Evolutionary conservation across 208 protist species (phyloP).

Genomic region (Leishmania tropica): DNA sequence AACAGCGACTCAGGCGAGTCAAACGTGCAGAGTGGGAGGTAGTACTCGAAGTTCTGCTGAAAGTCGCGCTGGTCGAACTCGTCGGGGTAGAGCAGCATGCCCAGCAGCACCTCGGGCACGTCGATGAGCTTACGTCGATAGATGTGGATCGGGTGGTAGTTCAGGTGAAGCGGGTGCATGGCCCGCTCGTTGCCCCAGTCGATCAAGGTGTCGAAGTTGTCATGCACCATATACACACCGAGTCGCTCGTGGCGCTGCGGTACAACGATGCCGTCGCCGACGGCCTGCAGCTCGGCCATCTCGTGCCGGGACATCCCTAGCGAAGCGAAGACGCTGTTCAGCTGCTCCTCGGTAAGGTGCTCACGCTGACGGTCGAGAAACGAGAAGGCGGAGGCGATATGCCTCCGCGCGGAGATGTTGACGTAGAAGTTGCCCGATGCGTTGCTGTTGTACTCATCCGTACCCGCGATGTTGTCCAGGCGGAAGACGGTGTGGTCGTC

Average conservation of each 20-base stretch:
- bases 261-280: constrained; percentile 60
- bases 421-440: constrained; percentile 90
- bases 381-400: constrained; percentile 61
- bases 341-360: constrained; percentile 47
- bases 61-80: constrained; percentile 82
- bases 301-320: constrained; percentile 73
- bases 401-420: constrained; percentile 84
- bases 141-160: constrained; percentile 91
- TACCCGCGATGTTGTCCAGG: constrained; percentile 84
- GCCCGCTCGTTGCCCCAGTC: constrained; percentile 68
- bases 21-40: constrained; percentile 82
- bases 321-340: constrained; percentile 50
- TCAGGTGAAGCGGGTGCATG: constrained; percentile 82
- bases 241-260: constrained; percentile 60
- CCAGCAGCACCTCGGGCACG: constrained; percentile 88
- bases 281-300: constrained; percentile 54
- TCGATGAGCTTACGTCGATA: constrained; percentile 88
- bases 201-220: constrained; percentile 83
- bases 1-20: constrained; percentile 83
- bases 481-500: constrained; percentile 76
- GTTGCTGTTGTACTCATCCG: constrained; percentile 85
- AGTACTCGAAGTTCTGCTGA: constrained; percentile 77
- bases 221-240: constrained; percentile 86
- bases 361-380: constrained; percentile 53
- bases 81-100: constrained; percentile 80